These are phyloP conservation scores for Dioszegia hungarica DNA, from an alignment of 768 basidiomycete genomes.

Conservation along the genomic window DNA sequence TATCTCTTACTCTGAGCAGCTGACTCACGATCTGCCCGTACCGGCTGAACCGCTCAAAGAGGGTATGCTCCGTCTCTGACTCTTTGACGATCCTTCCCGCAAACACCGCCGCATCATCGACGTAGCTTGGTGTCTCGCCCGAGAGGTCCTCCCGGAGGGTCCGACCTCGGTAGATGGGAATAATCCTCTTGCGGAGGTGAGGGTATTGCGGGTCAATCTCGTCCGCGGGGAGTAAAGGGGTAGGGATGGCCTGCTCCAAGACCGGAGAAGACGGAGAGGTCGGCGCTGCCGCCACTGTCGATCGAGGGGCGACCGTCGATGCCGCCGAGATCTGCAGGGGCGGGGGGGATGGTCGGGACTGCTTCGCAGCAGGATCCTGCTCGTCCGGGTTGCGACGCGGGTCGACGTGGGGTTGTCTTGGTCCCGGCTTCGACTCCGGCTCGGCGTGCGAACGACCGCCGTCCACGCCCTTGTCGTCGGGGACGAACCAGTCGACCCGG, in stretches of 20 bases:
- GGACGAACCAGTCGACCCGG: no score
- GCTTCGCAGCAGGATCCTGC: no score
- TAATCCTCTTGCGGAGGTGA: conserved; percentile 1
- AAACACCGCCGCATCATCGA: conserved; percentile 30
- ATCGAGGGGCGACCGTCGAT: no score
- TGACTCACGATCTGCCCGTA: conserved; percentile 29
- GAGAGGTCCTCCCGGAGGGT: conserved; percentile 9
- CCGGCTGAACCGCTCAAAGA: conserved; percentile 21
- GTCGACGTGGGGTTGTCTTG: no score
- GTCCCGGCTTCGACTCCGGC: no score
- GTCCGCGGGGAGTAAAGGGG: background rate
- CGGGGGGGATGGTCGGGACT: no score
- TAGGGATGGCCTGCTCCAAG: background rate
- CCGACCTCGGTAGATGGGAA: conserved; percentile 28
- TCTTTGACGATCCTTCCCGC: conserved; percentile 29
- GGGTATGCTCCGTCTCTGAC: conserved; percentile 14
- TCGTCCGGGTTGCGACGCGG: no score
- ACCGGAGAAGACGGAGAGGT: background rate
- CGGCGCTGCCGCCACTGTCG: no score
- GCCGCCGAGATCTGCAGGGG: no score
- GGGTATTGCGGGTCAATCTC: conserved; percentile 7
- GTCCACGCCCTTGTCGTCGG: no score
- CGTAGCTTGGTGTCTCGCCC: conserved; percentile 9
- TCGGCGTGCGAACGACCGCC: no score
- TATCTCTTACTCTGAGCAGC: background rate